These are phyloP conservation scores for Pouteria glomerata DNA, from an alignment of 148 eudicot genomes.

Conservation along the genomic window DNA sequence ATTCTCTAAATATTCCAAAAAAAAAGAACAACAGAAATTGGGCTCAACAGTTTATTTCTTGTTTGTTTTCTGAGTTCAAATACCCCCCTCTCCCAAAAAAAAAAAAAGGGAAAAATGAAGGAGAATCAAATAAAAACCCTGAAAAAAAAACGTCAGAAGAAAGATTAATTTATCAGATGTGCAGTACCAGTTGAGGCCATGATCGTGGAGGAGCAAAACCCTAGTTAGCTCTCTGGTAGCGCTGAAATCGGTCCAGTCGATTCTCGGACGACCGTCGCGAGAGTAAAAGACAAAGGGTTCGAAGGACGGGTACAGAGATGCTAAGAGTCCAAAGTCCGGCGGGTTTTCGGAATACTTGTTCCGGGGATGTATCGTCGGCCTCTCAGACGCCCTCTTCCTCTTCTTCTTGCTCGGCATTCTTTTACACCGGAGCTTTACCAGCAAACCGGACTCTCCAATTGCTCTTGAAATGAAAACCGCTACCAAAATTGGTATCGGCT, in stretches of 20 bases:
- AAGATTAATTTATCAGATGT: background rate
- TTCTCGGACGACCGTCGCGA: slow-evolving; percentile 55
- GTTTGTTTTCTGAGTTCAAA: background rate
- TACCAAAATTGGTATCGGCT: too few species aligned
- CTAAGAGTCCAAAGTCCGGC: slow-evolving; percentile 65
- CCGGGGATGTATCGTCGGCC: slow-evolving; percentile 62
- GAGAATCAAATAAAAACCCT: background rate
- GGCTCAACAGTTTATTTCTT: background rate
- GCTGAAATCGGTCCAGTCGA: slow-evolving; percentile 90
- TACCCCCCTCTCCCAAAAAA: background rate
- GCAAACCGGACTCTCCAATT: background rate
- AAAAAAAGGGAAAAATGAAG: background rate
- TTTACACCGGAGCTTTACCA: background rate
- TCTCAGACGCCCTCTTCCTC: slow-evolving; percentile 31
- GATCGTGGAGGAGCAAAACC: slow-evolving; percentile 77
- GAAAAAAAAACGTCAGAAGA: background rate
- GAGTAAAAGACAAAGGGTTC: slow-evolving; percentile 57
- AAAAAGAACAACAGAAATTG: background rate
- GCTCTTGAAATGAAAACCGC: too few species aligned
- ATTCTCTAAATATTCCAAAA: background rate
- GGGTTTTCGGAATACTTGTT: slow-evolving; percentile 71
- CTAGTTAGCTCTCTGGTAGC: slow-evolving; percentile 89
- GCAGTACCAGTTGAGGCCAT: slow-evolving; percentile 61
- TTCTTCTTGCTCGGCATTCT: slow-evolving; percentile 51
- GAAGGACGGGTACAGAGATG: slow-evolving; percentile 72